phyloP scores from a whole-genome alignment of 306 rosid species.

The peach (Prunus persica) region DNA sequence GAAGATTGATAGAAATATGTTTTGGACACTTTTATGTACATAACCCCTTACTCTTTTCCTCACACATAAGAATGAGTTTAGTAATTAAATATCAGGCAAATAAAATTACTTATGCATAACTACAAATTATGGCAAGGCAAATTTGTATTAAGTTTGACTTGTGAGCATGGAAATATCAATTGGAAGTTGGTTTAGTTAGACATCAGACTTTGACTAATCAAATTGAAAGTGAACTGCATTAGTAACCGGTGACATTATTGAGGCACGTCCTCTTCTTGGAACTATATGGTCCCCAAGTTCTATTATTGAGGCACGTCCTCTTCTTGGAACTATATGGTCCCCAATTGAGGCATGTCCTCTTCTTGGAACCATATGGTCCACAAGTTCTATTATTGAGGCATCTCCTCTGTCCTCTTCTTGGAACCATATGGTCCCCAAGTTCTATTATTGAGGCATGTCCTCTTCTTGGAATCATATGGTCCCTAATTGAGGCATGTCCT shows the following conservation, averaged over 20 bases:
- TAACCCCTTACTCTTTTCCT: background rate
- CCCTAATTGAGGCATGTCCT: too few species aligned
- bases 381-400: too few species aligned
- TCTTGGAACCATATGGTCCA: too few species aligned
- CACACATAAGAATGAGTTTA: background rate
- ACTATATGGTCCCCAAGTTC: background rate
- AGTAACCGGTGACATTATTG: background rate
- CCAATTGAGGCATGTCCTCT: too few species aligned
- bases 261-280: background rate
- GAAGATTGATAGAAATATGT: background rate
- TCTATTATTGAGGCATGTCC: too few species aligned
- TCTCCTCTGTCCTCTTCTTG: too few species aligned
- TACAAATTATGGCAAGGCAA: too few species aligned
- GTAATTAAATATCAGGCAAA: background rate
- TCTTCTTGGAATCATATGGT: too few species aligned
- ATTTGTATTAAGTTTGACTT: too few species aligned
- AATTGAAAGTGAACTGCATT: background rate
- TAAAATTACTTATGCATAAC: background rate
- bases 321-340: too few species aligned
- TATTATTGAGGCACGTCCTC: too few species aligned
- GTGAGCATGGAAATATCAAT: background rate
- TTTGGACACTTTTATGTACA: background rate
- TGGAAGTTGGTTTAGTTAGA: background rate
- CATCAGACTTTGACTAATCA: background rate
- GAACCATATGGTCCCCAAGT: too few species aligned